Percentiles rank a stretch among this genome's conserved stretches.
phyloP scores from a whole-genome alignment of 2,329 filamentous ascomycete genomes.

The Claviceps arundinis region DNA sequence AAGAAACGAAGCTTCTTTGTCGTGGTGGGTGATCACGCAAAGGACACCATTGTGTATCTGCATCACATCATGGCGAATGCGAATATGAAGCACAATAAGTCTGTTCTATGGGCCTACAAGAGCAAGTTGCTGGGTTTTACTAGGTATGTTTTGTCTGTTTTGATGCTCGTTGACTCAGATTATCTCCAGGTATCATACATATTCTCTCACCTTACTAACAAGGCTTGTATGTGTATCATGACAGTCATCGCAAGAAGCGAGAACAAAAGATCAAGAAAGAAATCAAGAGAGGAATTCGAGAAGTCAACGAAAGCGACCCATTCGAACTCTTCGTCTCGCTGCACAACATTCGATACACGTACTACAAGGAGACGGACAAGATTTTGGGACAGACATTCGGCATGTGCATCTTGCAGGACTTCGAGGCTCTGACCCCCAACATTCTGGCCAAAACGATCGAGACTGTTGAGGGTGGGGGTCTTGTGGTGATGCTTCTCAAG shows the following conservation, averaged over 20 bases:
- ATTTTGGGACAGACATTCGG: constrained; percentile 96
- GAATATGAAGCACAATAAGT: constrained; percentile 82
- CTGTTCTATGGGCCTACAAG: constrained; percentile 96
- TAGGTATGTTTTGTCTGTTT: constrained; percentile 29
- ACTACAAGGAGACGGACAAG: constrained; percentile 99
- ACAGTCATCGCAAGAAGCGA: constrained; percentile 87
- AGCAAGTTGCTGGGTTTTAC: constrained; percentile 92
- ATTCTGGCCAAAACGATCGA: constrained; percentile 88
- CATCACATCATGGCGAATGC: constrained; percentile 87
- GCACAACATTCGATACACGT: constrained; percentile 95
- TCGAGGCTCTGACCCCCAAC: constrained; percentile 96
- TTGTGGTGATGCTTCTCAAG: constrained; percentile 84
- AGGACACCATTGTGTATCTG: constrained; percentile 88
- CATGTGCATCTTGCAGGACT: constrained; percentile 97
- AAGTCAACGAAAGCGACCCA: constrained; percentile 83
- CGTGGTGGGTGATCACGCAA: constrained; percentile 78
- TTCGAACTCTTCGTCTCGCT: constrained; percentile 96
- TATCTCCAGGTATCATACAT: background rate
- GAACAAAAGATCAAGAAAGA: constrained; percentile 98
- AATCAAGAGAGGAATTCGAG: constrained; percentile 85
- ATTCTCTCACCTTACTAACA: background rate
- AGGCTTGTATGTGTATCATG: background rate
- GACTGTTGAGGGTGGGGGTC: constrained; percentile 89
- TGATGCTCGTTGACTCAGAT: background rate
- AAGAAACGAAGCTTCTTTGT: constrained; percentile 99